Base-by-base conservation (phyloP, 768 basidiomycete species). In the Paxillus rubicundulus region DNA sequence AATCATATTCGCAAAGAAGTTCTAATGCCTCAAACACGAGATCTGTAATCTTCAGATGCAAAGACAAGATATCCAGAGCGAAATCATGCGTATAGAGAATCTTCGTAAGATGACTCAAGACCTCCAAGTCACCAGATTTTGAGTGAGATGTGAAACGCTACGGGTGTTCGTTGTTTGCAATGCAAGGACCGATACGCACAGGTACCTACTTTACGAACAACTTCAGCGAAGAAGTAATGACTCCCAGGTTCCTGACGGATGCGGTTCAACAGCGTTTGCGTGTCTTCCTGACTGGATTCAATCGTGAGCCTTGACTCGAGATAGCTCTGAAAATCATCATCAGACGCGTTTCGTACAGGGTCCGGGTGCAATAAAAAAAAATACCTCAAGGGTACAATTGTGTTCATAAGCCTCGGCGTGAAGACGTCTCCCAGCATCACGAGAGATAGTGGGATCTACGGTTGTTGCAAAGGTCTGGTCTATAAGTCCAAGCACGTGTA, bases 1-100 rank as follows among this genome's bases (percentile, higher is more conserved):
- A 90, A 60, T 90, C 88, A 58, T 87, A 90, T 38, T 82, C 78
- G 50, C 87, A 81, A 39, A 90, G 69, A 52, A 89, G 78, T 14
- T 71, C 69, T 40, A 91, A 67, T 0, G 82, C 80, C 55, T 82
- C 76, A 24, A 79, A 82, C 28, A 89, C 70, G n/a, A 92, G 63
- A 49, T 85, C 82, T 10, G 77, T 74, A n/a, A 89, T 69, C 51
- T 76, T 80, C 17, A 80, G 68, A 63, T 92, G 86, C 21, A 92
- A 69, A 8, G 87, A 79, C 40, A 92, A 58, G 42, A 89, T 78
- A 59, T 92, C 89, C 17, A 92, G 68, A 0, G 81, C 79, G 20
- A 68, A 66, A 54, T 85, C 82, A 48, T 82, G 75, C 13, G 74
- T 71, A 56, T 80, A 84, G 9, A 92, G 74, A 18, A 84, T 65